A percentile compares a stretch with the other conserved stretches of the same genome.
Conservation (phyloP, 176 grass and related monocot species). For the Pharus latifolius region DNA sequence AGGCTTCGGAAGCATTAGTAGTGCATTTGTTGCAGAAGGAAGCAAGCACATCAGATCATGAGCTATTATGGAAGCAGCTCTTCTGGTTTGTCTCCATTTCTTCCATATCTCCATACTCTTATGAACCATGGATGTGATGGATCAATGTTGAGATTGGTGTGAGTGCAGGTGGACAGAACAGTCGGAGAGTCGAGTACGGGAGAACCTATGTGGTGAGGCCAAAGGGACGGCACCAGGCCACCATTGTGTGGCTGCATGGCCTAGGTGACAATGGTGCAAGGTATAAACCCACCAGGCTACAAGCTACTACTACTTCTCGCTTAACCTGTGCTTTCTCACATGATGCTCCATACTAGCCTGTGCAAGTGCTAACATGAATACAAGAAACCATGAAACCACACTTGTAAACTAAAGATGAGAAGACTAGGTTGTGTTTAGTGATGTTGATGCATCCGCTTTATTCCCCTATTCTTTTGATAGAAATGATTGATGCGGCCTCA, state of each 20-base stretch:
- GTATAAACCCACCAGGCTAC: constrained; percentile 12
- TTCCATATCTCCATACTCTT: constrained; percentile 10
- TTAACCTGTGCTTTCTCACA: neutral
- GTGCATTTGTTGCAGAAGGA: constrained; percentile 14
- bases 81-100: constrained; percentile 41
- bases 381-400: constrained; percentile 4
- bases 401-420: neutral
- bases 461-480: constrained; percentile 25
- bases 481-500: constrained; percentile 27
- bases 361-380: neutral
- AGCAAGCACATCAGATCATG: constrained; percentile 26
- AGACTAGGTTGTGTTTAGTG: neutral
- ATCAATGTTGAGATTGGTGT: neutral
- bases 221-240: constrained; percentile 73
- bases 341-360: neutral
- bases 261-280: constrained; percentile 82
- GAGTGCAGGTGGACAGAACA: constrained; percentile 37
- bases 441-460: constrained; percentile 20
- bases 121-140: neutral
- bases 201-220: constrained; percentile 91
- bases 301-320: neutral
- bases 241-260: constrained; percentile 84
- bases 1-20: constrained; percentile 14
- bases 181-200: constrained; percentile 47
- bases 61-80: constrained; percentile 73